Evolutionary conservation across 2,329 filamentous ascomycete species (phyloP).

Genomic region (Arthrobotrys entomopaga): DNA sequence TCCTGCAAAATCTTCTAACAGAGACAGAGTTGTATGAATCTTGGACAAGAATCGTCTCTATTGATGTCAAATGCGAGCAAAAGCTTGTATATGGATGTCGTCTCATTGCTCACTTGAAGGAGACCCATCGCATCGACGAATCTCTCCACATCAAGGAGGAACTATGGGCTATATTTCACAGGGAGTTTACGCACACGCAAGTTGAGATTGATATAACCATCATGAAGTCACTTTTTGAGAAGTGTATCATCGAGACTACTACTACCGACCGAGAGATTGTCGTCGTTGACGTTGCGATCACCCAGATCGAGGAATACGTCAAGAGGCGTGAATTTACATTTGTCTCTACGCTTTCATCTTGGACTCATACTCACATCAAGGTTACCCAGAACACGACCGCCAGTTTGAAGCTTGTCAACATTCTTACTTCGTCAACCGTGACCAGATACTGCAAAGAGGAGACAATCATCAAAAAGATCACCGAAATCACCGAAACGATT

Average conservation of each 20-base stretch:
- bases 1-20: constrained; percentile 20
- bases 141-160: constrained; percentile 26
- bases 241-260: constrained; percentile 25
- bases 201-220: constrained; percentile 14
- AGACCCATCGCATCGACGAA: constrained; percentile 28
- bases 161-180: constrained; percentile 30
- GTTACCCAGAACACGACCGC: constrained; percentile 28
- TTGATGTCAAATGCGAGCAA: constrained; percentile 28
- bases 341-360: constrained; percentile 24
- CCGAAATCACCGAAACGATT: constrained; percentile 33
- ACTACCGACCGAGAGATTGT: constrained; percentile 19
- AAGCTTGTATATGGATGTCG: constrained; percentile 35
- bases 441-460: constrained; percentile 35
- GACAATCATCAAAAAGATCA: constrained; percentile 33
- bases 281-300: constrained; percentile 24
- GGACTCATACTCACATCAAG: constrained; percentile 32
- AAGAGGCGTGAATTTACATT: constrained; percentile 21
- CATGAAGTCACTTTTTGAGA: constrained; percentile 27
- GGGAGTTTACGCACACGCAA: constrained; percentile 7
- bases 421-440: constrained; percentile 20
- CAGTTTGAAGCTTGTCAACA: constrained; percentile 30
- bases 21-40: constrained; percentile 40
- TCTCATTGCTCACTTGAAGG: constrained; percentile 34
- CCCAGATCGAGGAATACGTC: constrained; percentile 29
- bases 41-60: constrained; percentile 20